Evolutionary conservation across 805 yeast genomes (phyloP), one percentile per base, ranked within the genome.

Genomic region (Cyberlindnera lachancei): DNA sequence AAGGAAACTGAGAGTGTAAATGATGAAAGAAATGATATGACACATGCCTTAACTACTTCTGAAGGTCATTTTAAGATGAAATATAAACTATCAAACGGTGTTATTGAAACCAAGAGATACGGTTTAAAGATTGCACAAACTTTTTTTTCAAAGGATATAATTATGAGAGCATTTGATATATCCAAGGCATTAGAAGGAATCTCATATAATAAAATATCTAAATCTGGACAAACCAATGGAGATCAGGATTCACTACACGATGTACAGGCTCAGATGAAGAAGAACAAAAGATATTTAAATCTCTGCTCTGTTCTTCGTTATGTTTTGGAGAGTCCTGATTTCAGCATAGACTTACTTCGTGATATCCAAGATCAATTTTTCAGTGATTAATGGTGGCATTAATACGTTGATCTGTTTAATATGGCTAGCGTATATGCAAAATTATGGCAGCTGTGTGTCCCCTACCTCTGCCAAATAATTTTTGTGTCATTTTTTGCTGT

Each of bases 101-200:
- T 37, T 0, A 44, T 47, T 8, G 41, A 42, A 19, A 34, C 56
- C 2, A 48, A 48, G 22, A 55, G 59, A 7, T 59, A 58, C 31
- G 62, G 61, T 0, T 36, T 65, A 23, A 44, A 41, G 14, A 42
- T 48, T n/a, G 56, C 58, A 3, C 19, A 36, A 5, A 37, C 38
- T 3, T 40, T 56, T 10, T 55, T 64, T 18, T 44, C 50, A 5
- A 17, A 34, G 0, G 29, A 34, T 0, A 36, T 61, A 1, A 44
- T 63, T 9, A 24, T 39, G 3, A 43, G 54, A 21, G 61, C 68
- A 0, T 38, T 41, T 17, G 34, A 36, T 1, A 52, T 64, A 5
- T 42, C 57, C 2, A 40, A 35, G 23, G 23, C 35, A 14, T 30
- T 34, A 5, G 41, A 37, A 27, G 30, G 44, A n/a, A 26, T 13